Conservation (phyloP, 176 grass and related monocot species). For the Sorghum bicolor region Sorghum_bicolor_NCBIv3 NC_012873.2:55562001-55562500, state of each 20-base stretch:
- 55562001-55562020: not conserved
- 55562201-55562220: conserved; percentile 18
- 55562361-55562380: not conserved
- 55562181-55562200: conserved; percentile 15
- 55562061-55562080: not conserved
- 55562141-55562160: conserved; percentile 4
- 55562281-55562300: not conserved
- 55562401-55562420: conserved; percentile 94
- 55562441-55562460: conserved; percentile 86
- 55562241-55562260: not conserved
- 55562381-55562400: conserved; percentile 84
- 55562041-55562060: not conserved
- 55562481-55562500: conserved; percentile 74
- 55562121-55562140: conserved; percentile 22
- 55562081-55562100: conserved; percentile 1
- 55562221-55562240: conserved; percentile 16
- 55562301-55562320: not conserved
- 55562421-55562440: conserved; percentile 65
- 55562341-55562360: not conserved
- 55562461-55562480: conserved; percentile 88
- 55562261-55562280: not conserved
- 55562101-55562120: not conserved
- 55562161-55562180: not conserved
- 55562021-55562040: not conserved
- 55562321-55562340: not conserved